These are phyloP conservation scores for Alisma plantagoaquatica DNA, from an alignment of 106 monocot genomes.

Conservation along the genomic window DNA sequence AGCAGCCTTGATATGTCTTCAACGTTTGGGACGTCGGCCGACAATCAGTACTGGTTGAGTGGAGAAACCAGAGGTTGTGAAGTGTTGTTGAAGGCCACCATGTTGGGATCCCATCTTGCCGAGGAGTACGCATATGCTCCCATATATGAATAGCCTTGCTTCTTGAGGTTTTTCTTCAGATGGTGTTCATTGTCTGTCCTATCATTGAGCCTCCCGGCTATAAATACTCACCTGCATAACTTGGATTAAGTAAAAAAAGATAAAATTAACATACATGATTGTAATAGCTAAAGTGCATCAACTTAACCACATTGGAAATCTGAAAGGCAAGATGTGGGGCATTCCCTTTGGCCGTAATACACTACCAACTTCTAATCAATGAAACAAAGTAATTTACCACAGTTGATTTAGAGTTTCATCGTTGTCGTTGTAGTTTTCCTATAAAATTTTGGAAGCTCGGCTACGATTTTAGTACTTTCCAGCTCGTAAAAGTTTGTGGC, in stretches of 20 bases:
- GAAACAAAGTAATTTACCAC: too few species aligned
- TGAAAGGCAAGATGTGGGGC: too few species aligned
- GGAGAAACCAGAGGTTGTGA: not conserved
- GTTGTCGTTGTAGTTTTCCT: too few species aligned
- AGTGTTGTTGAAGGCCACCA: not conserved
- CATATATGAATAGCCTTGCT: slow-evolving; percentile 9
- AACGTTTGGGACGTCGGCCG: slow-evolving; percentile 29
- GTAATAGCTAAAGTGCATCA: too few species aligned
- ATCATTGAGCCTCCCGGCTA: slow-evolving; percentile 32
- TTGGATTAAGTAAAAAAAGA: not conserved
- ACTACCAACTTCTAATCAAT: too few species aligned
- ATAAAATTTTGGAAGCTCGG: too few species aligned
- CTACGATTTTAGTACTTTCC: too few species aligned
- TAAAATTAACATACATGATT: not conserved
- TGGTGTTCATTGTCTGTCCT: slow-evolving; percentile 60
- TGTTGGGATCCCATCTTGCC: not conserved
- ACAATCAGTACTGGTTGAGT: not conserved
- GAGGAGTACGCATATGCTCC: not conserved
- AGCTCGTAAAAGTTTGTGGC: too few species aligned
- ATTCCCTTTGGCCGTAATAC: too few species aligned
- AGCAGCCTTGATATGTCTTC: slow-evolving; percentile 58
- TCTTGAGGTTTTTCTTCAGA: too few species aligned
- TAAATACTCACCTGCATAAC: slow-evolving; percentile 26
- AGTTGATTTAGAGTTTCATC: too few species aligned
- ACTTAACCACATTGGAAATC: too few species aligned